Evolutionary conservation across 1,284 basidiomycete species (phyloP), one percentile per base, ranked within the genome.

Genomic region (Puccinia horiana): DNA sequence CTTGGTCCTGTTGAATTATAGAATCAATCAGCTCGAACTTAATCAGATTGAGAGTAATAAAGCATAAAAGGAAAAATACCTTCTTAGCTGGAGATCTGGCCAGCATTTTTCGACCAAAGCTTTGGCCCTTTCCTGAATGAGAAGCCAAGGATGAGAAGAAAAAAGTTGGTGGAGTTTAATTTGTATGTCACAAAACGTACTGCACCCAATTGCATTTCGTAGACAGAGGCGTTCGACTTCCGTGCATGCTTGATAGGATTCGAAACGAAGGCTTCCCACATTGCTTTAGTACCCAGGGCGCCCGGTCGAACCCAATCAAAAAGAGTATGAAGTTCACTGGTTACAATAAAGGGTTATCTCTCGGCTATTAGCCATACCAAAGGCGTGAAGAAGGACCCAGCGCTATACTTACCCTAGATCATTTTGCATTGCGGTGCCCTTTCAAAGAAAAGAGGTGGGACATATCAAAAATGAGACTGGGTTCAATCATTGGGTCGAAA

Each of bases 351-450:
- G 23, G n/a, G n/a, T 47, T 47, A 44, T 44, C 47, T 29, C 42
- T 54, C 14, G 29, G 8, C 32, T 2, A 44, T 40, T n/a, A 23
- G 20, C 32, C 1, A 54, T 18, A 75, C 2, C 29, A 16, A 40
- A 40, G 29, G 23, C 32, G 47, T 16, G 14, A 56, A 23, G 2
- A 42, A 47, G 47, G 16, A 26, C 20, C 26, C 12, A 35, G 26
- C 35, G 18, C 32, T 23, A 42, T 58, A 35, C 78, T 73, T 49
- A 81, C 78, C 69, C 54, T 26, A 81, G 56, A 20, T 81, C 37
- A 29, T 81, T 81, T 73, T 81, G 78, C 70, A 81, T 73, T 3
- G 56, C 78, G 32, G 78, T 81, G n/a, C 78, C 78, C 78, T 81
- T 35, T 9, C 5, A 29, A 54, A 54, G 54, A 73, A 56, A 56